Evolutionary conservation across 73 alveolate species (phyloP), one percentile per base, ranked within the genome.

Genomic region (Effrenium voratum): DNA sequence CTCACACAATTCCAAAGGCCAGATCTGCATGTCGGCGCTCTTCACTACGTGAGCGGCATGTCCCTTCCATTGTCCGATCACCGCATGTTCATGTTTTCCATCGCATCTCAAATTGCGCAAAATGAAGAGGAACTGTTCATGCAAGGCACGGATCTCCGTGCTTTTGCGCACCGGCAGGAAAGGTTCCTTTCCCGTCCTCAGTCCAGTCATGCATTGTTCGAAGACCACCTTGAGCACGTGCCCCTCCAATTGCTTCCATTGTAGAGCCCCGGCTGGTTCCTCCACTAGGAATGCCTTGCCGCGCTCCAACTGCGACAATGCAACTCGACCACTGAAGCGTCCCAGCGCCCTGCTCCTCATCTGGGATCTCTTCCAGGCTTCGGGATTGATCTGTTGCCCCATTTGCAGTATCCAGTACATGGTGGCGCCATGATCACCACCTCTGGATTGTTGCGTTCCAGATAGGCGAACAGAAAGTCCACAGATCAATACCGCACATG

Each of bases 11-110:
- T 63, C 43, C 45, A 3, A 12, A 0, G 96, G 96, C 96, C 96
- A 88, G 13, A 88, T 55, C 44, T 88, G 96, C 86, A 68, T 68
- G 2, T 38, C 94, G 4, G 30, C 3, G 28, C 84, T 66, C 52
- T 44, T 8, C 22, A 44, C 73, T 0, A 43, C 49, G 30, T 41
- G 73, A 2, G 26, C 40, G 2, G n/a, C 82, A 6, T 38, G n/a
- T 5, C 38, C 0, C n/a, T 80, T 28, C 80, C 79, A 55, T 5
- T 60, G 52, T 4, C 82, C 66, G 19, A 88, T 88, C 40, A 34
- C 68, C 22, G 96, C 96, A 88, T 88, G 96, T 24, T 5, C 34
- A 15, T 88, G 96, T 5, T 24, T 3, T 1, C 96, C 87, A 5
- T n/a, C 43, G n/a, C 96, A 88, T 19, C 68, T 43, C 2, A 63